A percentile compares a stretch with the other conserved stretches of the same genome.
Evolutionary conservation across 106 monocot genomes (phyloP).

Genomic region (Dendrobium huoshanense): DNA sequence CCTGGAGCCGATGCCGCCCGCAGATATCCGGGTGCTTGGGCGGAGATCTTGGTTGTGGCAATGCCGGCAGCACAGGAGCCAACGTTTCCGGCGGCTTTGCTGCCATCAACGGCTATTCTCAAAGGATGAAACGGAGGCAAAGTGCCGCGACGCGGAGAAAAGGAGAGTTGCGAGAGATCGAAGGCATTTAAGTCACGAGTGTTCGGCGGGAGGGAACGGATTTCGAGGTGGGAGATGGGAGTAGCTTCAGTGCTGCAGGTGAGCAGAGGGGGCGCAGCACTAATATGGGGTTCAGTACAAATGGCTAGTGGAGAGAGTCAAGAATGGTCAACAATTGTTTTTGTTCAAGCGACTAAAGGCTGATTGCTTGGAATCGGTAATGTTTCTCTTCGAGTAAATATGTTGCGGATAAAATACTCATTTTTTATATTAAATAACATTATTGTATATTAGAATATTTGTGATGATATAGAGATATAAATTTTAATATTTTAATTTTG

Average conservation of each 20-base stretch:
- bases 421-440: no score
- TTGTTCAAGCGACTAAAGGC: no score
- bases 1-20: slow-evolving; percentile 25
- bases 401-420: no score
- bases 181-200: neutral
- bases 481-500: no score
- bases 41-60: slow-evolving; percentile 30
- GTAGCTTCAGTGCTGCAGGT: neutral
- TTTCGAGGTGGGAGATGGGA: neutral
- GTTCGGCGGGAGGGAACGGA: neutral
- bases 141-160: neutral
- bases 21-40: slow-evolving; percentile 35
- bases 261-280: neutral
- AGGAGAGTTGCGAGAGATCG: neutral
- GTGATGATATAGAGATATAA: no score
- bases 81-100: slow-evolving; percentile 5
- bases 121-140: neutral
- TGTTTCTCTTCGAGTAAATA: no score
- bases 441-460: no score
- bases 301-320: neutral
- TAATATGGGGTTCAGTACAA: neutral
- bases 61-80: neutral
- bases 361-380: no score
- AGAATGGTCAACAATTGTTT: no score
- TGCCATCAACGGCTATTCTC: neutral